Percentiles rank a stretch among this genome's conserved stretches.
Evolutionary conservation across 768 basidiomycete species (phyloP).

Genomic region (Leccinum ochraceum): DNA sequence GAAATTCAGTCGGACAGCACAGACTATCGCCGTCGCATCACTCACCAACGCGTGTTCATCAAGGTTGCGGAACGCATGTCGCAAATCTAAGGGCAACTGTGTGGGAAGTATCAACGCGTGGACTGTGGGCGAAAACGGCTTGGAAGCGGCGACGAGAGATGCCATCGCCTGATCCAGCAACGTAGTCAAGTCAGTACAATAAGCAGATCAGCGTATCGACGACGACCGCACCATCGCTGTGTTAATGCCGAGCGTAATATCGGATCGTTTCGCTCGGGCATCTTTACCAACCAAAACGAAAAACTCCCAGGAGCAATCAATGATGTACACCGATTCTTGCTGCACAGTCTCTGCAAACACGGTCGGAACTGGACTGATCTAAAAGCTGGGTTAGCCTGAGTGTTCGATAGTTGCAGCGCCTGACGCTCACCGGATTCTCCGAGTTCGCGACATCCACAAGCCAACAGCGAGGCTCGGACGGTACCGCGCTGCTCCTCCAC

Average conservation of each 20-base stretch:
- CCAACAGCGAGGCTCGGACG: constrained; percentile 59
- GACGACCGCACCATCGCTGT: constrained; percentile 50
- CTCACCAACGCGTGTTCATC: constrained; percentile 64
- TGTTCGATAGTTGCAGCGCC: neutral
- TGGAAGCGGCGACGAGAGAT: constrained; percentile 44
- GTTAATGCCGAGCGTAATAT: constrained; percentile 63
- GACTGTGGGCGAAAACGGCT: constrained; percentile 72
- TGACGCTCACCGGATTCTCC: constrained; percentile 43
- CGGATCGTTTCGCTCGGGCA: constrained; percentile 58
- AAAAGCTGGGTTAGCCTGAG: constrained; percentile 1
- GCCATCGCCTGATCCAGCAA: constrained; percentile 51
- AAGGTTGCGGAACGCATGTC: constrained; percentile 64
- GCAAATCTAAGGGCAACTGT: constrained; percentile 69
- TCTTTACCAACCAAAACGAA: constrained; percentile 71
- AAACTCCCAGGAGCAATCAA: constrained; percentile 80
- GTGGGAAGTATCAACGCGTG: constrained; percentile 78
- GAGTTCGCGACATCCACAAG: constrained; percentile 44
- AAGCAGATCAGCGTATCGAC: constrained; percentile 2
- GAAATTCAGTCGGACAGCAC: neutral
- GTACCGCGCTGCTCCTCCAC: constrained; percentile 54
- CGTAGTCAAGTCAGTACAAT: neutral
- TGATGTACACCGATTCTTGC: constrained; percentile 55
- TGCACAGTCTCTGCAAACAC: constrained; percentile 41
- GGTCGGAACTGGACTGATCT: constrained; percentile 51
- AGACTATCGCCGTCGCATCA: constrained; percentile 2